phyloP scores from a whole-genome alignment of 371 early-diverging fungal genomes.

The Rhizopus stolonifer region DNA sequence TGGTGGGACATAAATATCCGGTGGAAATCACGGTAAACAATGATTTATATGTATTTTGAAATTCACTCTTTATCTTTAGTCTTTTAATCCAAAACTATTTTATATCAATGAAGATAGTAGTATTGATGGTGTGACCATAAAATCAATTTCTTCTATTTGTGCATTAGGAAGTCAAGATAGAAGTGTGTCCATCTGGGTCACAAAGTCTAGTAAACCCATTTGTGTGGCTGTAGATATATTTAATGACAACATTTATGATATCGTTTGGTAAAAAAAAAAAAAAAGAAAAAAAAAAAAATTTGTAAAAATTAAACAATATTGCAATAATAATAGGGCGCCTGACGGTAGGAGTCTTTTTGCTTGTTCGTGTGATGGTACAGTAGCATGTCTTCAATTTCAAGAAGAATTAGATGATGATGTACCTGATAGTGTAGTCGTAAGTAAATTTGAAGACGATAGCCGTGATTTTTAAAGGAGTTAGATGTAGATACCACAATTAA shows the following conservation, averaged over 20 bases:
- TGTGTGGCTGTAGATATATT: constrained; percentile 77
- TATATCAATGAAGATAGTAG: constrained; percentile 29
- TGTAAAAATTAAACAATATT: no score
- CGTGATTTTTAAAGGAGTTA: neutral
- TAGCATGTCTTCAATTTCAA: constrained; percentile 71
- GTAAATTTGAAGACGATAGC: neutral
- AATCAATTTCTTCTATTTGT: constrained; percentile 60
- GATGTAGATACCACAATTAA: constrained; percentile 58
- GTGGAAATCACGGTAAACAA: constrained; percentile 82
- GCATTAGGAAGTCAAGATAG: constrained; percentile 94
- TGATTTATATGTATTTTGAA: neutral
- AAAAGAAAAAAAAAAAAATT: no score
- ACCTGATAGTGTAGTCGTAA: constrained; percentile 56
- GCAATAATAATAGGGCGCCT: constrained; percentile 50
- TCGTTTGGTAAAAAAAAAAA: no score
- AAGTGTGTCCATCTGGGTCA: constrained; percentile 89
- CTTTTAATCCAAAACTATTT: constrained; percentile 84
- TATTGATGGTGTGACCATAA: constrained; percentile 7
- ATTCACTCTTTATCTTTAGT: constrained; percentile 17
- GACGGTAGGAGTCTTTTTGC: constrained; percentile 81
- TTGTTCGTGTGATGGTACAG: constrained; percentile 92
- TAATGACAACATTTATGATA: constrained; percentile 80
- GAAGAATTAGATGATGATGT: constrained; percentile 70
- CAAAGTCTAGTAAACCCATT: constrained; percentile 70
- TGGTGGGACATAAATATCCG: constrained; percentile 90